phyloP scores from a whole-genome alignment of 768 basidiomycete genomes.

The Tricholoma bakamatsutake region DNA sequence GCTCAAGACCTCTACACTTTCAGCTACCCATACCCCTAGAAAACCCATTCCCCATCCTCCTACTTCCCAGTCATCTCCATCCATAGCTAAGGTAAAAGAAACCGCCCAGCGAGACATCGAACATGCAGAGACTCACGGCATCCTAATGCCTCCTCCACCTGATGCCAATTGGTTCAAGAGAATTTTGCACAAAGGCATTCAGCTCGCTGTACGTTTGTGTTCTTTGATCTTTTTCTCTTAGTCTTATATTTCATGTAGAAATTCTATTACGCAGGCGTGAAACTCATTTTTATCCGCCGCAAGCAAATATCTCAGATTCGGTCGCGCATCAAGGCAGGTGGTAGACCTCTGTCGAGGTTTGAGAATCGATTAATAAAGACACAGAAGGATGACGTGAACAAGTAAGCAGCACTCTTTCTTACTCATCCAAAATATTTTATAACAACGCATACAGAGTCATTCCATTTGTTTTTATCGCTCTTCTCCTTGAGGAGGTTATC shows the following conservation, averaged over 20 bases:
- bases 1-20: constrained; percentile 21
- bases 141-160: constrained; percentile 59
- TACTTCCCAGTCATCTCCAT: constrained; percentile 13
- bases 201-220: constrained; percentile 34
- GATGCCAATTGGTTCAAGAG: constrained; percentile 52
- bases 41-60: constrained; percentile 26
- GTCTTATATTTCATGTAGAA: constrained; percentile 38
- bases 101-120: constrained; percentile 56
- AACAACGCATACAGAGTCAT: constrained; percentile 45
- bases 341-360: constrained; percentile 55
- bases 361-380: constrained; percentile 66
- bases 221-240: neutral
- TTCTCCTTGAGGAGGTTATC: constrained; percentile 75
- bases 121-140: constrained; percentile 62
- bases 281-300: constrained; percentile 61
- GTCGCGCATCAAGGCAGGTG: constrained; percentile 52
- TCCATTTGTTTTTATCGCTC: constrained; percentile 70
- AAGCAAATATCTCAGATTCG: constrained; percentile 48
- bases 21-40: constrained; percentile 19
- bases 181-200: constrained; percentile 41
- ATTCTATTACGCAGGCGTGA: constrained; percentile 80
- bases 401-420: constrained; percentile 34
- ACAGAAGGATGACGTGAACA: constrained; percentile 62
- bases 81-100: constrained; percentile 36
- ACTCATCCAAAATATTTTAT: constrained; percentile 6